Percentiles rank a stretch among this genome's conserved stretches.
Conservation (phyloP, 1,284 basidiomycete species). For the Ceratobasidium sp. region DNA sequence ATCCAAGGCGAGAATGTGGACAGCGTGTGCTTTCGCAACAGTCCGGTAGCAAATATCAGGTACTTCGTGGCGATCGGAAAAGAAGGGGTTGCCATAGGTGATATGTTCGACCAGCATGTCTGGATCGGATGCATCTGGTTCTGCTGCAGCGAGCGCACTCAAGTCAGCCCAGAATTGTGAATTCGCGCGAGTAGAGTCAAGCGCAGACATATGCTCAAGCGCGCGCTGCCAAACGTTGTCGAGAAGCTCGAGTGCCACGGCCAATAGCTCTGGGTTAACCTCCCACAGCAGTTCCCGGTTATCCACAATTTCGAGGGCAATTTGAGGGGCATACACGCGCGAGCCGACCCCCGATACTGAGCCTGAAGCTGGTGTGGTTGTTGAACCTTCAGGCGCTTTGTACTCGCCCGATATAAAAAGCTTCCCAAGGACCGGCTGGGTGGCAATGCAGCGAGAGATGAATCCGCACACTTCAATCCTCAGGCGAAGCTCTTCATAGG, state of each 20-base stretch:
- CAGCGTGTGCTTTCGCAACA: slow-evolving; percentile 74
- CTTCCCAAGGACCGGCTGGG: slow-evolving; percentile 85
- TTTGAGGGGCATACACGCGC: slow-evolving; percentile 45
- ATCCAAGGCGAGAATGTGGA: slow-evolving; percentile 62
- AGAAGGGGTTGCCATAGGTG: slow-evolving; percentile 59
- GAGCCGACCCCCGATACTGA: slow-evolving; percentile 18
- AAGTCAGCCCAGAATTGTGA: slow-evolving; percentile 69
- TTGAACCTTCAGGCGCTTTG: slow-evolving; percentile 47
- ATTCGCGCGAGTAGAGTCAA: slow-evolving; percentile 65
- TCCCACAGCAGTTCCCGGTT: slow-evolving; percentile 78
- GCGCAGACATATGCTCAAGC: slow-evolving; percentile 69
- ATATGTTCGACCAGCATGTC: slow-evolving; percentile 64
- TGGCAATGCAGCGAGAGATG: slow-evolving; percentile 79
- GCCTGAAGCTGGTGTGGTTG: slow-evolving; percentile 41
- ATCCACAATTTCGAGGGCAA: slow-evolving; percentile 68
- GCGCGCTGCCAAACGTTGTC: slow-evolving; percentile 84
- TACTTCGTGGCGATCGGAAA: slow-evolving; percentile 65
- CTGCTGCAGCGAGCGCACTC: slow-evolving; percentile 64
- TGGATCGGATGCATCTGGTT: slow-evolving; percentile 66
- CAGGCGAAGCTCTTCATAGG: slow-evolving; percentile 68
- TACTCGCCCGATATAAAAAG: slow-evolving; percentile 79
- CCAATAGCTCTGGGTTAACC: slow-evolving; percentile 75
- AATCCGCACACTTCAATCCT: slow-evolving; percentile 84
- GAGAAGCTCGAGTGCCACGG: slow-evolving; percentile 78
- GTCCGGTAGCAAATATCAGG: slow-evolving; percentile 71